Percentiles rank a stretch among this genome's conserved stretches.
Evolutionary conservation across 2,329 filamentous ascomycete species (phyloP).

Genomic region (Stagonosporopsis chrysanthemi): DNA sequence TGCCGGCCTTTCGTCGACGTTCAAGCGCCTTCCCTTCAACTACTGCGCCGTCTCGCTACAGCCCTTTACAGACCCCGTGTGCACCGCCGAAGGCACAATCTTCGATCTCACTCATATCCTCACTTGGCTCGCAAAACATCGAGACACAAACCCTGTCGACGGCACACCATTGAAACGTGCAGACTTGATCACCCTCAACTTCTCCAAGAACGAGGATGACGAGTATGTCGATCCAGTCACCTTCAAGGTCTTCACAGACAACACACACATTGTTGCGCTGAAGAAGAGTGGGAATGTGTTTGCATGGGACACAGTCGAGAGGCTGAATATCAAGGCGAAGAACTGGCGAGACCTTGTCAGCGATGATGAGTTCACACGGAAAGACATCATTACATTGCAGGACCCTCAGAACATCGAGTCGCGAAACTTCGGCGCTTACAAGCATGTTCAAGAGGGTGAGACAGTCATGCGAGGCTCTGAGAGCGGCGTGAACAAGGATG

Average conservation of each 20-base stretch:
- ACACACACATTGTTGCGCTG: slow-evolving; percentile 94
- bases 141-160: slow-evolving; percentile 88
- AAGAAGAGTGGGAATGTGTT: slow-evolving; percentile 92
- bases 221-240: slow-evolving; percentile 97
- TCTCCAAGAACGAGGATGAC: slow-evolving; percentile 87
- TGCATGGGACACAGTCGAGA: slow-evolving; percentile 92
- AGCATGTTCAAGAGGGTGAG: slow-evolving; percentile 85
- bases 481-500: slow-evolving; percentile 77
- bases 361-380: slow-evolving; percentile 83
- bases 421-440: slow-evolving; percentile 85
- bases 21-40: slow-evolving; percentile 94
- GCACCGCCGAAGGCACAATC: slow-evolving; percentile 83
- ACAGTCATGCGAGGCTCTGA: slow-evolving; percentile 74
- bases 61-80: slow-evolving; percentile 93
- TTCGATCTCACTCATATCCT: slow-evolving; percentile 96
- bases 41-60: slow-evolving; percentile 96
- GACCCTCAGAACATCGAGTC: slow-evolving; percentile 90
- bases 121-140: slow-evolving; percentile 92
- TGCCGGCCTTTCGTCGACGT: slow-evolving; percentile 64
- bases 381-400: slow-evolving; percentile 94
- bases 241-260: slow-evolving; percentile 97
- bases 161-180: slow-evolving; percentile 78
- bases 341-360: slow-evolving; percentile 92
- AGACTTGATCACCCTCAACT: slow-evolving; percentile 89
- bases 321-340: slow-evolving; percentile 95